Evolutionary conservation across 257 asterid genomes (phyloP).

Genomic region (Solanum boliviense): DNA sequence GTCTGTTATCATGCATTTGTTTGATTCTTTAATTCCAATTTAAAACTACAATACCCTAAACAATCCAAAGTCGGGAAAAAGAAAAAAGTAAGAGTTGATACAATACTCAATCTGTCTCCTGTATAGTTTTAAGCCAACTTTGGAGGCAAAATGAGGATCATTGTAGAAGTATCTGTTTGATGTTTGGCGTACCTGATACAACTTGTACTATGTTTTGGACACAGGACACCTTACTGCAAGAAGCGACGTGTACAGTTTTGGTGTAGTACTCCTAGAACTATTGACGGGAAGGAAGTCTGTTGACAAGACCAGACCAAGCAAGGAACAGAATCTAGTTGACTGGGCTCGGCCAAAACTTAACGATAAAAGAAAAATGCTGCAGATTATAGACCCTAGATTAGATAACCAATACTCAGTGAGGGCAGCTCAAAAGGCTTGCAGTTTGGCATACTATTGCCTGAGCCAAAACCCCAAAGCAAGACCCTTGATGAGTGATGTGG

Average conservation of each 20-base stretch:
- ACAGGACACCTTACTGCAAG: conserved; percentile 98
- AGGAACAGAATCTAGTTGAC: conserved; percentile 93
- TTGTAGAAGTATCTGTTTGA: neutral
- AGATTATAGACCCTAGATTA: conserved; percentile 86
- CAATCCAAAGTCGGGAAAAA: neutral
- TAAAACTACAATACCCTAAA: neutral
- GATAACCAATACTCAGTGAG: conserved; percentile 84
- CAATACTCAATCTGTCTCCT: neutral
- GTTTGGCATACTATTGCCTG: conserved; percentile 94
- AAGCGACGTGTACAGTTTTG: conserved; percentile 98
- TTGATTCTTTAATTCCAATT: neutral
- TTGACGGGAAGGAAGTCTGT: conserved; percentile 96
- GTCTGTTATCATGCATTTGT: neutral
- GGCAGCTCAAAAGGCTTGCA: conserved; percentile 98
- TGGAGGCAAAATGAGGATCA: neutral
- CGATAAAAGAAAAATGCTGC: conserved; percentile 93
- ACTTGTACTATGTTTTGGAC: conserved; percentile 10
- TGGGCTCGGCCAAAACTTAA: conserved; percentile 97
- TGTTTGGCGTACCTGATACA: neutral
- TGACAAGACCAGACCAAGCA: conserved; percentile 98
- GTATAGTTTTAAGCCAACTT: neutral
- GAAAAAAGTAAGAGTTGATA: neutral
- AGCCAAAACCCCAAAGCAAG: conserved; percentile 99
- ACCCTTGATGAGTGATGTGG: conserved; percentile 97
- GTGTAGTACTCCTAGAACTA: conserved; percentile 94